phyloP scores from a whole-genome alignment of 2,329 filamentous ascomycete genomes.

The Elsinoe batatas region DNA sequence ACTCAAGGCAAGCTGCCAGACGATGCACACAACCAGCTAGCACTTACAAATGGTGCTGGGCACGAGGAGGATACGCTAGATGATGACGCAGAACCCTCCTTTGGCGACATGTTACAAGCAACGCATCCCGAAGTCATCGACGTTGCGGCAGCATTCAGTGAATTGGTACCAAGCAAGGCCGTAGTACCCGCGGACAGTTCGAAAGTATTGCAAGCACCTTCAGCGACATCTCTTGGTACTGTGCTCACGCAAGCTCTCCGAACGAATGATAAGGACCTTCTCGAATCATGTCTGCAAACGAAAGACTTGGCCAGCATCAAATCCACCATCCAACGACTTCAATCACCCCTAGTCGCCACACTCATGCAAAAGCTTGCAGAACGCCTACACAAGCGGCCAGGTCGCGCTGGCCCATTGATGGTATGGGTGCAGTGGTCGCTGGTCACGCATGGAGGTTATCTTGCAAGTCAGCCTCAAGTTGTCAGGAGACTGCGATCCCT shows the following conservation, averaged over 20 bases:
- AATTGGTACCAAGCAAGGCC: conserved; percentile 34
- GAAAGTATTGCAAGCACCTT: conserved; percentile 50
- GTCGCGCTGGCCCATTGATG: conserved; percentile 81
- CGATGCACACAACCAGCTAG: not conserved
- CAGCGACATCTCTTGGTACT: conserved; percentile 73
- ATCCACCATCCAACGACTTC: conserved; percentile 81
- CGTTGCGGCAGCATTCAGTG: conserved; percentile 50
- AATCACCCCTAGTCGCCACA: conserved; percentile 68
- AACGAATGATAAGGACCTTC: conserved; percentile 79
- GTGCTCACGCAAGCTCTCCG: conserved; percentile 89
- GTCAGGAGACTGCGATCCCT: conserved; percentile 67
- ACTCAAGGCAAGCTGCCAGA: conserved; percentile 22
- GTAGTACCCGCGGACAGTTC: conserved; percentile 34
- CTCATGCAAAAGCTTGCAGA: conserved; percentile 79
- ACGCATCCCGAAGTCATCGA: conserved; percentile 65
- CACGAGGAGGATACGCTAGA: conserved; percentile 19
- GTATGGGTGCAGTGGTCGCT: conserved; percentile 95
- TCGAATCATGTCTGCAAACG: conserved; percentile 84
- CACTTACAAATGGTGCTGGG: not conserved
- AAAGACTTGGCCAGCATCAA: conserved; percentile 68
- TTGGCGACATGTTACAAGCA: conserved; percentile 73
- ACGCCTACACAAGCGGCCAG: conserved; percentile 75
- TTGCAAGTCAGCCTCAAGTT: conserved; percentile 77
- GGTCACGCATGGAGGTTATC: conserved; percentile 80
- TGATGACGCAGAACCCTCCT: conserved; percentile 54